phyloP scores from a whole-genome alignment of 768 basidiomycete species.

The Suillus subluteus region DNA sequence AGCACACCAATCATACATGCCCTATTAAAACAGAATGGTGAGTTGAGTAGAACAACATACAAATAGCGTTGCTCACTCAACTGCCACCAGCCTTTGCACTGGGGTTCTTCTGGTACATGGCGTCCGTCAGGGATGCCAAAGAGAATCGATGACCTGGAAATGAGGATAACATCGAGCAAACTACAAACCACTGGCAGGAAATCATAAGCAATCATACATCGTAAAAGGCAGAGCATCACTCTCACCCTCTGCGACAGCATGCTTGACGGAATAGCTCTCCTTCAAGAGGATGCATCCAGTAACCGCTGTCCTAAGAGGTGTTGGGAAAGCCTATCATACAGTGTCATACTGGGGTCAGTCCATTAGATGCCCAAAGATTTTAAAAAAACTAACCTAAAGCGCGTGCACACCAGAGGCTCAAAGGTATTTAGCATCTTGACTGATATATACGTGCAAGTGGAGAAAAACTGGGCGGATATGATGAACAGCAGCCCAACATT shows the following conservation, averaged over 20 bases:
- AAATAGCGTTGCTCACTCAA: too few species aligned
- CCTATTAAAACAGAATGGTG: too few species aligned
- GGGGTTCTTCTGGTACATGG: conserved; percentile 24
- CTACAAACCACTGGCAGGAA: conserved; percentile 50
- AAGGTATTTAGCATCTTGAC: too few species aligned
- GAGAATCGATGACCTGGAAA: conserved; percentile 77
- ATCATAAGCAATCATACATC: background rate
- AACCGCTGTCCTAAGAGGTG: conserved; percentile 37
- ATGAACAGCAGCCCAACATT: too few species aligned
- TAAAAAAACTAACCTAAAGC: too few species aligned
- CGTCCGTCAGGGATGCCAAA: conserved; percentile 50
- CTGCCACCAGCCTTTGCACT: conserved; percentile 42
- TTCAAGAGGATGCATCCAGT: conserved; percentile 64
- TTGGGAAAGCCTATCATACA: too few species aligned
- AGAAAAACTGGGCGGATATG: too few species aligned
- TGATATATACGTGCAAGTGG: too few species aligned
- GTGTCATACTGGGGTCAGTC: conserved; percentile 31
- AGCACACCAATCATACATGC: too few species aligned
- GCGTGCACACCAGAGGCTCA: too few species aligned
- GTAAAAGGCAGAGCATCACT: background rate
- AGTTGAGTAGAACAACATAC: too few species aligned
- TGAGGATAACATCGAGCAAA: conserved; percentile 44
- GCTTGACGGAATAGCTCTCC: conserved; percentile 57
- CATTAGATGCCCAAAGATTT: too few species aligned
- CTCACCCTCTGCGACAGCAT: conserved; percentile 58